phyloP scores from a whole-genome alignment of 1,139 yeast species.

The Wickerhamomyces sp. region DNA sequence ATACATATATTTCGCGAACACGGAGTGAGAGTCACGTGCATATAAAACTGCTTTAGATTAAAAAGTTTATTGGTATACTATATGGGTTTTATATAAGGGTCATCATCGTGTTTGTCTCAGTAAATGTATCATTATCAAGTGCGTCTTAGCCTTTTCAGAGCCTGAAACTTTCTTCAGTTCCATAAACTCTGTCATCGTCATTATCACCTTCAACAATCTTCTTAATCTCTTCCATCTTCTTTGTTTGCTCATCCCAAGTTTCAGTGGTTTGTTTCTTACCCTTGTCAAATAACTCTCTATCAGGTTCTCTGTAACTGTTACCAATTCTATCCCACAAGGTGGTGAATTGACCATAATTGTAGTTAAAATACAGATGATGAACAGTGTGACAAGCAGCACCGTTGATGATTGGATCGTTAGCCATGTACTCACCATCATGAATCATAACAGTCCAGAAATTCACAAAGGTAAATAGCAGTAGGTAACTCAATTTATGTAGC shows the following conservation, averaged over 20 bases:
- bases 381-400: slow-evolving; percentile 98
- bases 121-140: not conserved
- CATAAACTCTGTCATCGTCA: slow-evolving; percentile 55
- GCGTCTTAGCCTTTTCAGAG: too few relatives aligned
- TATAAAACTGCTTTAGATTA: too few relatives aligned
- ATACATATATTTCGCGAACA: too few relatives aligned
- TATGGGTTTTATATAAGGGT: not conserved
- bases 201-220: slow-evolving; percentile 71
- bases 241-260: slow-evolving; percentile 70
- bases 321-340: slow-evolving; percentile 98
- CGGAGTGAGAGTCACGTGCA: too few relatives aligned
- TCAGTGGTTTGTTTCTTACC: slow-evolving; percentile 49
- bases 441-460: slow-evolving; percentile 98
- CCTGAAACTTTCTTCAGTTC: slow-evolving; percentile 27
- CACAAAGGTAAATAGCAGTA: slow-evolving; percentile 78
- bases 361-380: slow-evolving; percentile 93
- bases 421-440: slow-evolving; percentile 94
- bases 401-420: slow-evolving; percentile 88
- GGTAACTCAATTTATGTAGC: slow-evolving; percentile 78
- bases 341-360: slow-evolving; percentile 97
- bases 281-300: slow-evolving; percentile 74
- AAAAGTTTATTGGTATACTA: too few relatives aligned
- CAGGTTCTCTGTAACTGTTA: slow-evolving; percentile 89
- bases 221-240: slow-evolving; percentile 77
- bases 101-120: not conserved